Evolutionary conservation across 441 rosid species (phyloP), one percentile per base, ranked within the genome.

Genomic region (Arabidopsis lyrata): DNA sequence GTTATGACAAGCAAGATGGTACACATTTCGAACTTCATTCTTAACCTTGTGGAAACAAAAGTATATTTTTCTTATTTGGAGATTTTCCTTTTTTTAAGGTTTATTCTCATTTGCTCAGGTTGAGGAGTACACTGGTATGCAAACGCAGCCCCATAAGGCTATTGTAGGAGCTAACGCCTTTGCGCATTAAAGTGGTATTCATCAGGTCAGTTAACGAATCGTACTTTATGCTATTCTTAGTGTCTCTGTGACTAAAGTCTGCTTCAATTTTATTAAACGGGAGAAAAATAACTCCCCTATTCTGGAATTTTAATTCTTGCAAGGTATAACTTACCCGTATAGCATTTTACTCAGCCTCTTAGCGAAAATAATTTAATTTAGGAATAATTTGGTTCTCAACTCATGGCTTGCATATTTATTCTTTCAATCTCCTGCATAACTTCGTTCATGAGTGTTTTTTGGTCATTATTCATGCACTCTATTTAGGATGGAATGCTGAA

Each of bases 1-100:
- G 86, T 88, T 70, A 86, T 93, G 94, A 74, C 97, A 16, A 95
- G 98, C 97, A 91, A 88, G 85, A 95, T 95, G 99, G 99, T 95
- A 85, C 18, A 27, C 38, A 50, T 70, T 52, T 47, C 35, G 24
- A 49, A 27, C 20, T 44, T 64, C 45, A 34, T 66, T 39, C 53
- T 45, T 14, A 34, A 22, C 11, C 2, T 8, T 32, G 41, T 10
- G 27, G 8, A 32, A 56, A 32, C 13, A 16, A 15, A 32, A 34
- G 24, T 56, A 34, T 15, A 7, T 55, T 59, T 20, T 20, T 6
- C 24, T 20, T 59, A 1, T 31, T 5, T 56, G 45, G 34, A 11
- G 16, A 55, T 29, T 16, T 41, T 39, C 0, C 32, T 0, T 29
- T 58, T 18, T 36, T n/a, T 31, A 39, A 59, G 3, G 35, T 20